Evolutionary conservation across 495 filamentous ascomycete species (phyloP), one percentile per base, ranked within the genome.

Genomic region (Talaromyces nanjingensis): DNA sequence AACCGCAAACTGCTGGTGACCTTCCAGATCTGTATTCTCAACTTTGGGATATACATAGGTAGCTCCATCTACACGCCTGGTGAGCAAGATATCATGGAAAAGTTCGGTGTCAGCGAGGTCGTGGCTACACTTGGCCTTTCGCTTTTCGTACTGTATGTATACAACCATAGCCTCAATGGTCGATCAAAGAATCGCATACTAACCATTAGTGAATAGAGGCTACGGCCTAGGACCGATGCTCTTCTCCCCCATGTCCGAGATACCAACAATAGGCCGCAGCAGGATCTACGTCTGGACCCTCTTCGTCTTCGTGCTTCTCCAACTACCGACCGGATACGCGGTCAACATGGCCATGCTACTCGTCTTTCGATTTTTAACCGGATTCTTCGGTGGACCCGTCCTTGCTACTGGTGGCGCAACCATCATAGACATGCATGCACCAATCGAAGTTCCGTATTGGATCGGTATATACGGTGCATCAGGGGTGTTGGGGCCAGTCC

Each of bases 291-390:
- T 81, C 6, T 25, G 67, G 4, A 82, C 80, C 1, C 71, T 83
- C 2, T 45, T 76, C 29, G 61, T 84, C 22, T 85, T 86, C 66
- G 79, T 84, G 37, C 75, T 83, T 62, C 72, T 86, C 66, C 76
- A 81, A 34, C 72, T 81, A 31, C 76, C 72, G 1, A 78, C 78
- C 27, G 76, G 77, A 0, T 70, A 78, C 2, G 77, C 80, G 6
- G 72, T 69, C 0, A 83, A 83, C 68, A 78, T 84, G 58, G 79
- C 74, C 58, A 82, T 80, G 72, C 70, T 85, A 2, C 69, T 85
- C 0, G 81, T 78, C 6, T 81, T 85, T 63, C 81, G 83, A 4
- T 85, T 85, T 62, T 60, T 84, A 1, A 79, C 78, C 14, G 82
- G 83, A 2, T 81, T 84, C 63, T 73, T 84, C 58, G 81, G 82